Evolutionary conservation across 2,329 filamentous ascomycete species (phyloP), one percentile per base, ranked within the genome.

Genomic region (Paraconiothyrium sp.): DNA sequence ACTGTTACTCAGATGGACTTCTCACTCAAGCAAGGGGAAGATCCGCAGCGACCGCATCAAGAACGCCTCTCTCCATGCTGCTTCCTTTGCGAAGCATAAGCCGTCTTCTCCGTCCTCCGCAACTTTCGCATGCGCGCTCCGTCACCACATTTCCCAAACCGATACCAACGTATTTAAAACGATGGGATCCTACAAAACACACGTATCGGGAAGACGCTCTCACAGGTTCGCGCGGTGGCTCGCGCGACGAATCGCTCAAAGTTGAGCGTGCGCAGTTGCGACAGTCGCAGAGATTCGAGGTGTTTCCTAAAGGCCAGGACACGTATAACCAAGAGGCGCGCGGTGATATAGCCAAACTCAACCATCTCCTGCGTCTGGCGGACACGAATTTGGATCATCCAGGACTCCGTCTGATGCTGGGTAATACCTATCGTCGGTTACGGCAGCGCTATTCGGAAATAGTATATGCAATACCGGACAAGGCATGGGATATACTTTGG

Each of bases 401-500:
- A 5, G 52, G 27, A 1, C 27, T 65, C 13, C 66, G 63, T 20
- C 58, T 57, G 11, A 57, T 55, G 8, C 37, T 79, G 22, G 79
- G 78, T 77, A 67, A 64, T 54, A 71, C 70, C 20, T 80, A 79
- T 57, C 58, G 30, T 22, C 55, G 63, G 13, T 69, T 70, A 3
- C 76, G 71, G 43, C 37, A 59, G 7, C 61, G 27, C 4, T 61
- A 68, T 34, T 62, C 68, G 7, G 59, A 59, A 7, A 48, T 77
- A 6, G 52, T 68, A 14, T 46, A 14, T 5, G 57, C 54, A 34
- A 58, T 80, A 4, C 64, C 76, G 2, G 56, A 68, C 34, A 57
- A 61, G 54, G 74, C 71, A 5, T 80, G 79, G 78, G 66, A 76
- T 32, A 48, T 76, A 6, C 57, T 80, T 9, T 80, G 77, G 77